Evolutionary conservation across 805 yeast genomes (phyloP), one percentile per base, ranked within the genome.

Genomic region (Maudiozyma pseudohumilis): DNA sequence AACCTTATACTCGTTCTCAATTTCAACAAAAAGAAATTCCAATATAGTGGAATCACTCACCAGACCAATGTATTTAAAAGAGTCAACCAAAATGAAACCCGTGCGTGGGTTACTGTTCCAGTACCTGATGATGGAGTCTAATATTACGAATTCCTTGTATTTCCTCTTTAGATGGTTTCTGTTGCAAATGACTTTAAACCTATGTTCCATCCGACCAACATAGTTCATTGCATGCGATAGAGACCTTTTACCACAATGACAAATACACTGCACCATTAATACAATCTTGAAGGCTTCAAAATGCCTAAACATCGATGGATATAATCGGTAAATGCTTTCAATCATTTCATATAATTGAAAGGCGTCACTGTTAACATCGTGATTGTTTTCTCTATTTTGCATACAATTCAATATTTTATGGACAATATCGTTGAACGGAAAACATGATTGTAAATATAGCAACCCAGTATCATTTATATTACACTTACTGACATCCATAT

Each of bases 161-260:
- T 47, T 43, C 16, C 9, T 10, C 7, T 35, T 11, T 19, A 35
- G 7, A 12, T 23, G 10, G 6, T 32, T 15, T 4, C 24, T 18
- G 4, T 45, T 45, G 13, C 51, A 39, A 11, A 57, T 30, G 18
- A 43, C 47, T 39, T 48, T 44, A 23, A 74, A 46, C 6, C 60
- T 50, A 7, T 51, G 52, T 10, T 47, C 43, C 3, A 65, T 49
- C 10, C 61, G 61, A 19, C 55, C 56, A 29, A 77, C 60, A 61
- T 71, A 73, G 20, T 70, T 73, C 40, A 71, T 73, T 22, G 78
- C 75, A 50, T 80, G 85, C 0, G 88, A 83, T 23, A 87, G 70
- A 0, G 96, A 87, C 50, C 96, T 72, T 32, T 83, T 79, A 2
- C 96, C 96, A 38, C 85, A 77, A 46, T 77, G 77, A 33, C 89